Base-by-base conservation (phyloP, 2,329 filamentous ascomycete species). In the Talaromyces islandicus region DNA sequence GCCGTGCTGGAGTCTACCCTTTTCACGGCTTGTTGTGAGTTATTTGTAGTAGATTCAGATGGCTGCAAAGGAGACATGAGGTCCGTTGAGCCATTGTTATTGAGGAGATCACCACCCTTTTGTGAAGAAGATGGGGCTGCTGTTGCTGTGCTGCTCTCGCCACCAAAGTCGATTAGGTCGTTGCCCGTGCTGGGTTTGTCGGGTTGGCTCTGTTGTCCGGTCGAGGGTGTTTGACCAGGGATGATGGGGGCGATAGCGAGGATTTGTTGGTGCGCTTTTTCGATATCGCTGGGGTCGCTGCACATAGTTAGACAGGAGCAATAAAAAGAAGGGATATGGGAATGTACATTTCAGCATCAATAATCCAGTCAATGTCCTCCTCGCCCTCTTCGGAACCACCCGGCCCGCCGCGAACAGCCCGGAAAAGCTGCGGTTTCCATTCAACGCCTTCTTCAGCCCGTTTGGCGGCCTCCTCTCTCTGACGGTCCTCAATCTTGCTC, bases 361-460 rank as follows among this genome's bases (percentile, higher is more conserved):
- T 90, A 69, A 97, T 92, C 91, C 91, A 99, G 75, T 97, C 94
- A 30, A 99, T 78, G 65, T 90, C 91, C 71, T 95, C 91, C 73
- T 95, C 90, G 29, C 90, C 90, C 71, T 93, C 88, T 64, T 94
- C 90, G 4, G 82, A 71, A 1, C 86, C 87, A 32, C 87, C 88
- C 1, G 87, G 85, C 1, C 88, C 89, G 25, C 87, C 86, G 51
- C 84, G 83, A 11, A 95, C 88, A 54, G 79, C 78, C 62, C 92
- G 85, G 81, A 99, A 99, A 12, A 97, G 82, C 64, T 87, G 86
- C 0, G 94, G 93, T 35, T 87, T 85, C 94, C 94, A 99, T 64
- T 96, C 91, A 7, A 92, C 79, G 12, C 88, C 88, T 11, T 92
- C 87, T 54, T 92, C 88, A 32, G 84, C 84, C 68, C 94, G 84